These are phyloP conservation scores for Penicillium ucsense DNA, from an alignment of 495 filamentous ascomycete species.

Conservation along the genomic window DNA sequence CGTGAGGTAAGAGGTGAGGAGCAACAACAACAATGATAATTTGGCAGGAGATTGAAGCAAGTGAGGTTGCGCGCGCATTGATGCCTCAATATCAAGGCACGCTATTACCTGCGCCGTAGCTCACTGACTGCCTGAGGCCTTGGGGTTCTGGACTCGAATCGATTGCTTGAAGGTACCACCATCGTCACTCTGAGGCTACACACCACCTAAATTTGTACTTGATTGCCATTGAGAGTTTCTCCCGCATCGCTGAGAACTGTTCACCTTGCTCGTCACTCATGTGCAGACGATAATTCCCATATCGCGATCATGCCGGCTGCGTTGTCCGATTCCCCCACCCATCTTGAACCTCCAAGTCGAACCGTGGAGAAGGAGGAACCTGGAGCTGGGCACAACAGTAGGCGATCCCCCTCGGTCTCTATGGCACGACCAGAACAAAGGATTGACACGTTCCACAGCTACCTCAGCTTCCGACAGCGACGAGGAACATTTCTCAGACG, in stretches of 20 bases:
- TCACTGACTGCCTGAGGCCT: constrained; percentile 21
- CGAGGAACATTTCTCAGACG: constrained; percentile 87
- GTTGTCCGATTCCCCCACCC: constrained; percentile 26
- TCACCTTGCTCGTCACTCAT: constrained; percentile 9
- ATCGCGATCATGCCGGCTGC: constrained; percentile 32
- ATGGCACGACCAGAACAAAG: constrained; percentile 3
- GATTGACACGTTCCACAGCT: not conserved
- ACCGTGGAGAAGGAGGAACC: constrained; percentile 61
- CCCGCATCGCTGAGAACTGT: constrained; percentile 5
- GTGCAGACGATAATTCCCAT: constrained; percentile 7
- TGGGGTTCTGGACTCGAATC: constrained; percentile 28
- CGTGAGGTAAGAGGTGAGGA: constrained; percentile 5
- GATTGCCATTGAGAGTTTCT: constrained; percentile 1
- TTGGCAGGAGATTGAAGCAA: constrained; percentile 15
- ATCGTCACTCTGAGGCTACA: constrained; percentile 21
- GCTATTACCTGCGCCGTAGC: not conserved
- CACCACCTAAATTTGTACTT: constrained; percentile 4
- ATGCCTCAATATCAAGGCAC: constrained; percentile 8
- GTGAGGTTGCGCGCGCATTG: constrained; percentile 9
- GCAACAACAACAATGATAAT: constrained; percentile 11
- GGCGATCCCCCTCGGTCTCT: constrained; percentile 8
- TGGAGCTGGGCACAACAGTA: constrained; percentile 77
- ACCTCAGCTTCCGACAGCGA: constrained; percentile 52
- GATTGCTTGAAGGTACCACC: constrained; percentile 22
- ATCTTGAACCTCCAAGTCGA: constrained; percentile 56